phyloP scores from a whole-genome alignment of 768 basidiomycete species.

The Lactifluus rugatus region DNA sequence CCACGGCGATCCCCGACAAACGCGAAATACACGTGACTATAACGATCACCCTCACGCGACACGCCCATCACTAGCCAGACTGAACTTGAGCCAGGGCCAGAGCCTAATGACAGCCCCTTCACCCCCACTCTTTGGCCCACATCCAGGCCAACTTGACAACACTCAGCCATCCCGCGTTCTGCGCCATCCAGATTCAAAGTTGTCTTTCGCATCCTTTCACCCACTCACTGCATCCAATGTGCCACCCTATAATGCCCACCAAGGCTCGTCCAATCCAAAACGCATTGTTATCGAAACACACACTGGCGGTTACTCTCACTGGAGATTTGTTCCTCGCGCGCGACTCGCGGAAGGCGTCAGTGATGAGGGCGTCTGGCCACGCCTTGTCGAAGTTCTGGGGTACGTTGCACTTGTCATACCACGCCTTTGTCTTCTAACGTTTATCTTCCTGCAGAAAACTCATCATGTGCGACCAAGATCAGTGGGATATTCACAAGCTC shows the following conservation, averaged over 20 bases:
- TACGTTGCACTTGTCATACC: slow-evolving; percentile 28
- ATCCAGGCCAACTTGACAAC: slow-evolving; percentile 58
- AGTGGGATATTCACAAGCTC: slow-evolving; percentile 82
- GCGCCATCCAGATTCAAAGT: slow-evolving; percentile 44
- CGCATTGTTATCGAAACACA: slow-evolving; percentile 66
- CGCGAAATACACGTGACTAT: neutral
- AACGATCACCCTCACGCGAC: neutral
- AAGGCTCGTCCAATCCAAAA: slow-evolving; percentile 45
- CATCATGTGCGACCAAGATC: slow-evolving; percentile 53
- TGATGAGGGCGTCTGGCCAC: slow-evolving; percentile 67
- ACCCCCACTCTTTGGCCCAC: slow-evolving; percentile 29
- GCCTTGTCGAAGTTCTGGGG: slow-evolving; percentile 60
- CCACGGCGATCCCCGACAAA: neutral
- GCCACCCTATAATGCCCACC: slow-evolving; percentile 20
- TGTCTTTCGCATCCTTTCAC: slow-evolving; percentile 71
- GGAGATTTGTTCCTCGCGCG: slow-evolving; percentile 74
- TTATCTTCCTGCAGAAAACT: slow-evolving; percentile 31
- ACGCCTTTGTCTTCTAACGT: neutral
- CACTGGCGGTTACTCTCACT: slow-evolving; percentile 39
- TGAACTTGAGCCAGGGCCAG: too few relatives aligned
- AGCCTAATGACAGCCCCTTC: neutral
- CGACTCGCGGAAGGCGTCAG: slow-evolving; percentile 43
- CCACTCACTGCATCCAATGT: slow-evolving; percentile 39
- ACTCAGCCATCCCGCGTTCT: slow-evolving; percentile 53
- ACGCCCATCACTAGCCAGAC: too few relatives aligned